Percentiles rank a stretch among this genome's conserved stretches.
These are phyloP conservation scores for Closterium sp. DNA, from an alignment of 139 green algal genomes.

Conservation along the genomic window DNA sequence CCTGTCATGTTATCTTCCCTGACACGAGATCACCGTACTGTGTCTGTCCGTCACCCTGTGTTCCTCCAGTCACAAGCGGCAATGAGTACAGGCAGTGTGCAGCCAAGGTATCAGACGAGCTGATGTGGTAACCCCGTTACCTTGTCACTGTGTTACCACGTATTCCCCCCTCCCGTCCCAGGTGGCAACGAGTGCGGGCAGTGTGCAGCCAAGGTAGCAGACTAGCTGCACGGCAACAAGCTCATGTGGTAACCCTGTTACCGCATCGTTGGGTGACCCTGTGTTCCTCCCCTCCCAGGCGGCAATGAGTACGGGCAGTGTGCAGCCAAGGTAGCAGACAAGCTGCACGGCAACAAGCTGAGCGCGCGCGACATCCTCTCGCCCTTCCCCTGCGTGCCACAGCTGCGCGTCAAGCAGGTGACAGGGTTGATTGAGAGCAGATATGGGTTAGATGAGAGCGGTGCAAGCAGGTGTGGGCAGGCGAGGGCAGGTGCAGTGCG, in stretches of 20 bases:
- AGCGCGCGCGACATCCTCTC: conserved; percentile 59
- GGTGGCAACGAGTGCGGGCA: conserved; percentile 92
- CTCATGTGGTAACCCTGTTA: conserved; percentile 16
- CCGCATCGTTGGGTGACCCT: neutral
- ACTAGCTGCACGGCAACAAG: neutral
- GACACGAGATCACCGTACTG: too few species aligned
- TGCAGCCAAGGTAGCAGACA: conserved; percentile 41
- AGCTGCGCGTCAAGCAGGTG: conserved; percentile 59
- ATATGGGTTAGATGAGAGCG: neutral
- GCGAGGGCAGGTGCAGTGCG: too few species aligned
- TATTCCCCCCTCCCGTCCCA: conserved; percentile 44
- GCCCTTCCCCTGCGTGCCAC: conserved; percentile 54
- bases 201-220: conserved; percentile 53
- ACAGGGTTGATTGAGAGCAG: too few species aligned
- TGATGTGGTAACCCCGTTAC: conserved; percentile 23
- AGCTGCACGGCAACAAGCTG: conserved; percentile 15
- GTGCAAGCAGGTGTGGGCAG: neutral
- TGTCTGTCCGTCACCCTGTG: too few species aligned
- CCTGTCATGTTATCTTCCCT: too few species aligned
- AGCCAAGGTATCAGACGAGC: conserved; percentile 12
- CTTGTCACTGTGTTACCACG: neutral
- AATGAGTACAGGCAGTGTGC: conserved; percentile 90
- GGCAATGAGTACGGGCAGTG: conserved; percentile 94
- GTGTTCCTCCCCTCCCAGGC: conserved; percentile 57
- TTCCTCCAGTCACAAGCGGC: conserved; percentile 54